A percentile compares a stretch with the other conserved stretches of the same genome.
Conservation (phyloP, 805 yeast genomes). For the Ogataea philodendri region DNA sequence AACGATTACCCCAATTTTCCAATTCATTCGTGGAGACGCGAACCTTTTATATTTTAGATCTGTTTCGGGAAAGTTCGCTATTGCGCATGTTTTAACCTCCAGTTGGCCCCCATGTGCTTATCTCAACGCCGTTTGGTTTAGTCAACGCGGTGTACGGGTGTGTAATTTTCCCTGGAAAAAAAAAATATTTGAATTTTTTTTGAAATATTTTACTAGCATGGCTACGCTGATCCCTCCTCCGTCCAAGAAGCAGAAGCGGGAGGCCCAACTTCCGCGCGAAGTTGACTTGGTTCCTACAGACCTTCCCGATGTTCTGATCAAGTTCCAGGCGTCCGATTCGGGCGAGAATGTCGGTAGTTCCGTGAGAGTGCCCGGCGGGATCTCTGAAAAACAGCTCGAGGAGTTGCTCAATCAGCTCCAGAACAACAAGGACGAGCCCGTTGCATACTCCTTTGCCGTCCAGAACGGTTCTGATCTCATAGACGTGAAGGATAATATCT, state of each 20-base stretch:
- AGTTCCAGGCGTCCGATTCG: slow-evolving; percentile 89
- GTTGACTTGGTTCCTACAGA: slow-evolving; percentile 72
- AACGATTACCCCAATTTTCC: too few species aligned
- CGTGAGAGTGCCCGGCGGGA: slow-evolving; percentile 86
- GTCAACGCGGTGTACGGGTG: slow-evolving; percentile 11
- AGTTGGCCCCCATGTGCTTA: too few species aligned
- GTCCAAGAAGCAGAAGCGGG: slow-evolving; percentile 80
- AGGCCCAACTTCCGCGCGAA: slow-evolving; percentile 78
- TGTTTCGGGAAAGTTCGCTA: too few species aligned
- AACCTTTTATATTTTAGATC: too few species aligned
- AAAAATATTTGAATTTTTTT: slow-evolving; percentile 6
- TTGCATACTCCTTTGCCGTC: slow-evolving; percentile 84
- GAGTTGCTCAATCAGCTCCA: slow-evolving; percentile 78
- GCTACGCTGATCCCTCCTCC: slow-evolving; percentile 94
- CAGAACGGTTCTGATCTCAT: slow-evolving; percentile 51
- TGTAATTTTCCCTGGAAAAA: neutral
- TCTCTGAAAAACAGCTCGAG: slow-evolving; percentile 82
- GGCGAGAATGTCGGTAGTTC: slow-evolving; percentile 85
- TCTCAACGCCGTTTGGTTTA: too few species aligned
- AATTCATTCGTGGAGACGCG: too few species aligned
- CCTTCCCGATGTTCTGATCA: slow-evolving; percentile 81
- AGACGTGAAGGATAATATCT: slow-evolving; percentile 77
- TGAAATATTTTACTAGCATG: slow-evolving; percentile 44
- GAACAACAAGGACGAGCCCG: slow-evolving; percentile 72
- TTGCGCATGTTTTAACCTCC: too few species aligned